Evolutionary conservation across 1,284 basidiomycete species (phyloP), one percentile per base, ranked within the genome.

Genomic region (Apiotrichum montevideense): DNA sequence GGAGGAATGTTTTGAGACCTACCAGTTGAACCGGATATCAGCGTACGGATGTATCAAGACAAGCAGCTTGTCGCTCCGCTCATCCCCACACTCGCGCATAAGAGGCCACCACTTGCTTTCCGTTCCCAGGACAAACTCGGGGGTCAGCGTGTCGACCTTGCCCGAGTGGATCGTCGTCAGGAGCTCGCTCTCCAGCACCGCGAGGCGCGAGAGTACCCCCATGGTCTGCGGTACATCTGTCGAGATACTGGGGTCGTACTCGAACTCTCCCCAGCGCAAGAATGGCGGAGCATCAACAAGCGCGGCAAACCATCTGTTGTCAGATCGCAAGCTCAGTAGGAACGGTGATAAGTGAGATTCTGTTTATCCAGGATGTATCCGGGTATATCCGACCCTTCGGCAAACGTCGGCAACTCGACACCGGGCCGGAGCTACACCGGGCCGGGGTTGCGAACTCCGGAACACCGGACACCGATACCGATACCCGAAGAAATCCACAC

Each of bases 1-100:
- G 4, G 14, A 29, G 51, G 46, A 32, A 29, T 35, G 58, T 63
- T 46, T 63, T 58, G 29, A 59, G 56, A 55, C n/a, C 55, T 47
- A 67, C 66, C 66, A 67, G 48, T 66, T 59, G 44, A 62, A 66
- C 3, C 66, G 50, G 13, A 66, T 57, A 35, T 66, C 63, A 1
- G 63, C 61, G 52, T 64, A 67, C 10, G 59, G 54, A 32, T 57
- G 55, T 15, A 62, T 54, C 21, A 57, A 49, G 8, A 56, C 57
- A 1, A 59, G 46, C 37, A 63, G 37, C 2, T 51, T 46, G 21
- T 54, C 62, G 37, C 46, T 54, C 34, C 51, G 55, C 41, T 57
- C 64, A 47, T 53, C 61, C 37, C 40, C 57, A 14, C 43, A 57
- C 48, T 54, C 63, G 52, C 48, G 56, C 55, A 51, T 62, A 7